Evolutionary conservation across 1,284 basidiomycete species (phyloP).

Genomic region (Ganoderma sp.): DNA sequence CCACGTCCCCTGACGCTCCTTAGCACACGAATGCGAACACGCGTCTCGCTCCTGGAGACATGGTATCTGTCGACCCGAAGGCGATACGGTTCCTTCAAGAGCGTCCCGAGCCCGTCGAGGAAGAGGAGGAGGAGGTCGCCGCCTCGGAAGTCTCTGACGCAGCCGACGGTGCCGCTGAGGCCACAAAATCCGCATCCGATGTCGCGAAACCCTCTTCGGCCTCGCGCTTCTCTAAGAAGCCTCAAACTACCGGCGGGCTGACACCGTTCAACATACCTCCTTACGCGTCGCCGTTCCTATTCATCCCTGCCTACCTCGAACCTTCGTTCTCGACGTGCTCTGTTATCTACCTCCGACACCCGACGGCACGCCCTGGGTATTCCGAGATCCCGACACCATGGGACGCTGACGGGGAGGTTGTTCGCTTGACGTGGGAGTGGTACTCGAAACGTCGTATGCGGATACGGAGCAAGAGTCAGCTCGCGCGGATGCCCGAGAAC

Average conservation of each 20-base stretch:
- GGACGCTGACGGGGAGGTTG: slow-evolving; percentile 89
- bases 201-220: slow-evolving; percentile 5
- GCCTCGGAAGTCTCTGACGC: slow-evolving; percentile 14
- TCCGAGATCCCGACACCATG: slow-evolving; percentile 94
- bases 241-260: slow-evolving; percentile 34
- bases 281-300: slow-evolving; percentile 91
- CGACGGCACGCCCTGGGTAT: slow-evolving; percentile 90
- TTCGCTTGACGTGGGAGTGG: slow-evolving; percentile 92
- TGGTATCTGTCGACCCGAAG: slow-evolving; percentile 87
- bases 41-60: slow-evolving; percentile 92
- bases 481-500: slow-evolving; percentile 75
- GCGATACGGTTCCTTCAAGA: slow-evolving; percentile 80
- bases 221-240: slow-evolving; percentile 17
- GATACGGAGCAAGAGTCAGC: slow-evolving; percentile 70
- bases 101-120: slow-evolving; percentile 32
- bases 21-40: slow-evolving; percentile 88
- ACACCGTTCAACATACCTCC: slow-evolving; percentile 89
- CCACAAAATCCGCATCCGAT: slow-evolving; percentile 16
- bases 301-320: slow-evolving; percentile 95
- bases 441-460: slow-evolving; percentile 77
- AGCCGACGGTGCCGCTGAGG: slow-evolving; percentile 8
- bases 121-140: slow-evolving; percentile 30
- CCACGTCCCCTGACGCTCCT: slow-evolving; percentile 2
- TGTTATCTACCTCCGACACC: slow-evolving; percentile 92
- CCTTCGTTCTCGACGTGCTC: slow-evolving; percentile 92